Evolutionary conservation across 1,284 basidiomycete genomes (phyloP).

Genomic region (Moesziomyces parantarcticus): DNA sequence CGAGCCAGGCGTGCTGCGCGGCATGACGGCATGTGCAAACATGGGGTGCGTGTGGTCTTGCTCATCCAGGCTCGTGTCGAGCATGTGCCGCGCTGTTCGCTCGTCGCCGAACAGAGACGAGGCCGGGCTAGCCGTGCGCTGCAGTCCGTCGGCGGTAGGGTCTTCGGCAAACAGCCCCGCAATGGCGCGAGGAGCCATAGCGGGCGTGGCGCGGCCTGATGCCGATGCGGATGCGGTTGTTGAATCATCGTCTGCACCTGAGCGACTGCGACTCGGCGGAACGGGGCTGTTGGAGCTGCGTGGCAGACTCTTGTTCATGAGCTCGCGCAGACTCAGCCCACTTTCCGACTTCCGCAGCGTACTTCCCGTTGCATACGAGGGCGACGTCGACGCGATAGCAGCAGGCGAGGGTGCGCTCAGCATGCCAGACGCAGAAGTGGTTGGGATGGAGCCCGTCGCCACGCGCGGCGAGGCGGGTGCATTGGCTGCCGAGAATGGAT

Average conservation of each 20-base stretch:
- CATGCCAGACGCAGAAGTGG: slow-evolving; percentile 28
- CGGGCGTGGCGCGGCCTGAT: slow-evolving; percentile 19
- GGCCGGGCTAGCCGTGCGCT: slow-evolving; percentile 10
- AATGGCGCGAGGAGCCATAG: background rate
- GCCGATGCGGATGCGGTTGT: slow-evolving; percentile 6
- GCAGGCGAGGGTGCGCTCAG: slow-evolving; percentile 15
- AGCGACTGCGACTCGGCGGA: background rate
- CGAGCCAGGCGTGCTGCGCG: slow-evolving; percentile 8
- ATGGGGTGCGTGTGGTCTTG: slow-evolving; percentile 7
- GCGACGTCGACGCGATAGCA: slow-evolving; percentile 1
- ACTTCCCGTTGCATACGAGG: background rate
- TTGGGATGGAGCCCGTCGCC: slow-evolving; percentile 5
- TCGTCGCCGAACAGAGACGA: background rate
- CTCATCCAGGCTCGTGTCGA: slow-evolving; percentile 28
- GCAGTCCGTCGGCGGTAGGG: background rate
- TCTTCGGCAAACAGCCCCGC: slow-evolving; percentile 9
- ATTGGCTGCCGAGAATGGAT: slow-evolving; percentile 10
- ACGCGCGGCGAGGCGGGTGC: background rate
- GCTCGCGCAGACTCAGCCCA: slow-evolving; percentile 30
- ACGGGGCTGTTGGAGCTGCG: slow-evolving; percentile 1
- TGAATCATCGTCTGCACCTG: background rate
- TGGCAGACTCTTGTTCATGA: slow-evolving; percentile 23
- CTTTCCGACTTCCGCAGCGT: slow-evolving; percentile 25
- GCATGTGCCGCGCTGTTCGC: slow-evolving; percentile 12
- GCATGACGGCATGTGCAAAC: slow-evolving; percentile 43